These are phyloP conservation scores for Pichia cephalocereana DNA, from an alignment of 805 yeast genomes.

Conservation along the genomic window DNA sequence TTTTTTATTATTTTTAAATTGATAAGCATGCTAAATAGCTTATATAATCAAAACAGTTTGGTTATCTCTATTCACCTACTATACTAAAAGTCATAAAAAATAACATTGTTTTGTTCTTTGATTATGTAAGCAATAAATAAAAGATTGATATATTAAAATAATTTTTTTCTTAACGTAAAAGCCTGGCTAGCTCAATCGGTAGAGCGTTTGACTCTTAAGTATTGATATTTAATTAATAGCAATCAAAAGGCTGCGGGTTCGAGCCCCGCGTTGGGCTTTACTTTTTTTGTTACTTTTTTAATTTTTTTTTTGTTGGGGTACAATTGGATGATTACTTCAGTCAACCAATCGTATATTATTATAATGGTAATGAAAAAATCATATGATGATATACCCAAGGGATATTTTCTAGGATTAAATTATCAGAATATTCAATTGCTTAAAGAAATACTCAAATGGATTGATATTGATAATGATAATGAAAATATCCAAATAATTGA, in stretches of 20 bases:
- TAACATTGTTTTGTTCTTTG: too few species aligned
- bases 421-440: background rate
- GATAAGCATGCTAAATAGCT: too few species aligned
- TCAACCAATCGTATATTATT: too few species aligned
- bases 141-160: too few species aligned
- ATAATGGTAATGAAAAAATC: too few species aligned
- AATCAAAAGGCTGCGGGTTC: conserved; percentile 12
- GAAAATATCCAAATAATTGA: conserved; percentile 11
- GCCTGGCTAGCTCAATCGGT: conserved; percentile 13
- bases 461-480: background rate
- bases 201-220: conserved; percentile 11
- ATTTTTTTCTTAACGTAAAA: too few species aligned
- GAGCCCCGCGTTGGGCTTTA: conserved; percentile 11
- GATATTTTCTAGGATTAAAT: conserved; percentile 3
- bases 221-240: background rate
- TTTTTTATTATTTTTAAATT: too few species aligned
- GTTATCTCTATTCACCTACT: too few species aligned
- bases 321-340: too few species aligned
- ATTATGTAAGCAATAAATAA: too few species aligned
- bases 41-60: too few species aligned
- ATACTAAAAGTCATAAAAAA: too few species aligned
- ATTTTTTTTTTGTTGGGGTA: background rate
- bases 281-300: background rate
- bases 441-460: background rate
- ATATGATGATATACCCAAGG: conserved; percentile 1